Conservation (phyloP, 2,329 filamentous ascomycete species). For the Exophiala dermatitidis region DNA sequence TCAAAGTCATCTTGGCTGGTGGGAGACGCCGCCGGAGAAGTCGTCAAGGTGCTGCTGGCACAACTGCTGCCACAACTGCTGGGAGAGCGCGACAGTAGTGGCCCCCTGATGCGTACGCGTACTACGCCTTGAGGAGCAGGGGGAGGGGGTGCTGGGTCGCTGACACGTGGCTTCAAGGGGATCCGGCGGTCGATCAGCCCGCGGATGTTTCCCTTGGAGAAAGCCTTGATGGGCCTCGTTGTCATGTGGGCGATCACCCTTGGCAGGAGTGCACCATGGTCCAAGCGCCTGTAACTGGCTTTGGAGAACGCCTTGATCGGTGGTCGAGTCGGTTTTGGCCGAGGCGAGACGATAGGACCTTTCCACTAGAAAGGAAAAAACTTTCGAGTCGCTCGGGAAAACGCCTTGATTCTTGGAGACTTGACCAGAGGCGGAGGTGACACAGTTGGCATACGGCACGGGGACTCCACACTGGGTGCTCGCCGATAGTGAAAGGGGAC, state of each 20-base stretch:
- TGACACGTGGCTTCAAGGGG: not conserved
- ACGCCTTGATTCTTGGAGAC: conserved; percentile 3
- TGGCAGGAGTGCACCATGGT: too few relatives aligned
- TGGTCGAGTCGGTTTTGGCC: not conserved
- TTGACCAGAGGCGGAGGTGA: conserved; percentile 1
- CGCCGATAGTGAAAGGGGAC: conserved; percentile 4
- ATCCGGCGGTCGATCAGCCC: not conserved
- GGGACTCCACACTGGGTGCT: conserved; percentile 1
- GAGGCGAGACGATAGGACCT: not conserved
- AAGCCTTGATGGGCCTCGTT: not conserved
- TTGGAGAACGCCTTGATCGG: conserved; percentile 1
- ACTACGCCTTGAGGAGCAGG: conserved; percentile 1
- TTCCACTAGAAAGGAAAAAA: not conserved
- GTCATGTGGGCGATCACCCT: not conserved
- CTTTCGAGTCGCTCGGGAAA: not conserved
- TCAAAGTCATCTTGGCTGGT: conserved; percentile 4
- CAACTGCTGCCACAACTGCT: not conserved
- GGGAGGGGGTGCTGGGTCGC: not conserved
- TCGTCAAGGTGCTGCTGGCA: not conserved
- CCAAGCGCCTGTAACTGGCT: not conserved
- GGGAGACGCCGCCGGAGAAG: not conserved
- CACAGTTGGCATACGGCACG: conserved; percentile 1
- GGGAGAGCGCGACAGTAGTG: not conserved
- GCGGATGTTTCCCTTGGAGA: not conserved
- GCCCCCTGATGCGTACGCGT: conserved; percentile 1